Percentiles rank a stretch among this genome's conserved stretches.
phyloP scores from a whole-genome alignment of 371 early-diverging fungal genomes.

The Dichotomocladium elegans region DNA sequence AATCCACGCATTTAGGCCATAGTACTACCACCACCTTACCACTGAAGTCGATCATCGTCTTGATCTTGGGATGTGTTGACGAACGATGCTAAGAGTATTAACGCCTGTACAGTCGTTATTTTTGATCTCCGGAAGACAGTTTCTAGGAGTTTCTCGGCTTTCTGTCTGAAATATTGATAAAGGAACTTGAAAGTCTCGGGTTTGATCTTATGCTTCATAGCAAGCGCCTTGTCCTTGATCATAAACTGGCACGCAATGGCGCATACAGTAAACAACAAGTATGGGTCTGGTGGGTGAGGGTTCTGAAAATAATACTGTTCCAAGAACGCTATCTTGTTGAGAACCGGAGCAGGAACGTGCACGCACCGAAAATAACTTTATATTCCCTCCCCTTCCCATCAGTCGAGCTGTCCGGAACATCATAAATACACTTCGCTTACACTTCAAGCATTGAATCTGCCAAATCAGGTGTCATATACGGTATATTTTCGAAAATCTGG shows the following conservation, averaged over 20 bases:
- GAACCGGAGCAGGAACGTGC: conserved; percentile 21
- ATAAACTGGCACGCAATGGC: conserved; percentile 9
- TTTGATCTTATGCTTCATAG: conserved; percentile 1
- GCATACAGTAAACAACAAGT: conserved; percentile 24
- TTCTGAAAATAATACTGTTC: conserved; percentile 38
- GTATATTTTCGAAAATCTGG: conserved; percentile 18
- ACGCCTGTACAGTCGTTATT: conserved; percentile 27
- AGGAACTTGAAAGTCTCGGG: conserved; percentile 3
- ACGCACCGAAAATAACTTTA: conserved; percentile 30
- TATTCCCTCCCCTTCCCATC: too few relatives aligned
- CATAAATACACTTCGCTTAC: conserved; percentile 16
- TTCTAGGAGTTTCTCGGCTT: conserved; percentile 14
- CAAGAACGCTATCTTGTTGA: conserved; percentile 38
- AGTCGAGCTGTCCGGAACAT: too few relatives aligned
- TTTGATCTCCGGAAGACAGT: conserved; percentile 21
- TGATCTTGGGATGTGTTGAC: background rate
- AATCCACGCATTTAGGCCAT: background rate
- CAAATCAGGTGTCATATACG: conserved; percentile 23
- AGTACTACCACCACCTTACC: background rate
- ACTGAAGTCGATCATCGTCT: conserved; percentile 2
- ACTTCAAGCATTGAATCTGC: conserved; percentile 22
- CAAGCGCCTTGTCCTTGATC: background rate
- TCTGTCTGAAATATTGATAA: conserved; percentile 4
- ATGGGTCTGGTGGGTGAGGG: conserved; percentile 30
- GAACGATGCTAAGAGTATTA: conserved; percentile 25